Conservation (phyloP, 75 land plant genomes). For the Sequoia sempervirens region DNA sequence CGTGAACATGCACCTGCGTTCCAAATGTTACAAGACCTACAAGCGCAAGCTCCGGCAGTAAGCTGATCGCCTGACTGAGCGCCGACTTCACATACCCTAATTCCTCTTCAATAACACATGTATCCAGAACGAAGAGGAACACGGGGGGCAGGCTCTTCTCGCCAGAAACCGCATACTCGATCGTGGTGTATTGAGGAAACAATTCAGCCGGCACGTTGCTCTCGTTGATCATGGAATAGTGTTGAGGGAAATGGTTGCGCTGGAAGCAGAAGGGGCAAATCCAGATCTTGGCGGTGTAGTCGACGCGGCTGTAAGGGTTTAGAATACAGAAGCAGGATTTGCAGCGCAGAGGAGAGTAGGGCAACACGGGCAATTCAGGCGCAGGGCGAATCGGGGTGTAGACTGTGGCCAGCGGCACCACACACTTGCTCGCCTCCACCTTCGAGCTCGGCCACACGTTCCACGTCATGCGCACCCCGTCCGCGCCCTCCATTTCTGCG, state of each 20-base stretch:
- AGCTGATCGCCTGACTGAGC: conserved; percentile 62
- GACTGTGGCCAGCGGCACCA: conserved; percentile 86
- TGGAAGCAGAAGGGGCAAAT: conserved; percentile 89
- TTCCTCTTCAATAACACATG: conserved; percentile 96
- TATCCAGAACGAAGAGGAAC: conserved; percentile 86
- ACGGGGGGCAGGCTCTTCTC: conserved; percentile 24
- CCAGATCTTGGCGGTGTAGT: conserved; percentile 90
- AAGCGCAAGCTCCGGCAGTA: conserved; percentile 80
- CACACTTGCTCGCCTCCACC: conserved; percentile 88
- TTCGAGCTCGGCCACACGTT: conserved; percentile 87
- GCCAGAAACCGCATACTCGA: conserved; percentile 56
- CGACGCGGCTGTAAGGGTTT: conserved; percentile 75
- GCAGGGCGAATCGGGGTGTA: conserved; percentile 74
- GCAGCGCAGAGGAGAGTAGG: conserved; percentile 88
- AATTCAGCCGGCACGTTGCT: conserved; percentile 81
- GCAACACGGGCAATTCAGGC: conserved; percentile 53
- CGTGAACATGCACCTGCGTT: conserved; percentile 96
- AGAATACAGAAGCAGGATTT: conserved; percentile 66
- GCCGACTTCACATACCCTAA: conserved; percentile 73
- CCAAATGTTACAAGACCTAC: conserved; percentile 91
- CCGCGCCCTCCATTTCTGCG: conserved; percentile 57
- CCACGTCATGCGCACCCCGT: conserved; percentile 91
- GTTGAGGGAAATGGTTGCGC: conserved; percentile 89
- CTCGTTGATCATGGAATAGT: conserved; percentile 61
- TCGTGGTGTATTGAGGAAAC: conserved; percentile 73